Evolutionary conservation across 148 eudicot species (phyloP), one percentile per base, ranked within the genome.

Genomic region (Fallopia convolvulus): DNA sequence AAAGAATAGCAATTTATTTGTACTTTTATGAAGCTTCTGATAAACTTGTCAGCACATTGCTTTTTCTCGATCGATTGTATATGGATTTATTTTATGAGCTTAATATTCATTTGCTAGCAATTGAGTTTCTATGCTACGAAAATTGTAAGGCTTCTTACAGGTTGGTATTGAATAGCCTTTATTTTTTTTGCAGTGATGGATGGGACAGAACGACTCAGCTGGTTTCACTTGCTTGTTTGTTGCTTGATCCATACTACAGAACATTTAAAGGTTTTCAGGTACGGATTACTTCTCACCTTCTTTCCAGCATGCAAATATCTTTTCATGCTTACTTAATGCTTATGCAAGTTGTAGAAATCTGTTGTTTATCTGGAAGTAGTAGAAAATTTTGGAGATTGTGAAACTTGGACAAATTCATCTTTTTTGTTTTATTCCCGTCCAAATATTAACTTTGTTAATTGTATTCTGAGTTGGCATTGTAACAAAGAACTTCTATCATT

Each of bases 191-290:
- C 87, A 96, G 99, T 89, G 99, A 96, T 84, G 99, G 99, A 82
- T 95, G 99, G 98, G 98, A 96, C 84, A 88, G 99, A 84, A 96
- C 99, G 55, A 84, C 97, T 81, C 99, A 93, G 80, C 79, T 96
- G 85, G 91, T 96, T 77, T 89, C 99, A n/a, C 97, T 96, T 78
- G 90, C 98, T 75, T 88, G 88, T 80, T 84, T 94, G 85, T 83
- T 95, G 88, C 97, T 95, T 76, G 97, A 95, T 85, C 99, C 99
- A 52, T 93, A 93, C 82, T 96, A 96, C 79, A 90, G 99, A 70
- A 96, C 99, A 79, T 83, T 93, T 72, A 86, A 89, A 74, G 99
- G 99, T 60, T 96, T 96, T 86, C 99, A 96, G 98, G 99, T 96
- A 88, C 58, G 56, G 41, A 60, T 42, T 23, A 39, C 75, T 26